Base-by-base conservation (phyloP, 768 basidiomycete genomes). In the Porphyrellus cyaneotinctus region DNA sequence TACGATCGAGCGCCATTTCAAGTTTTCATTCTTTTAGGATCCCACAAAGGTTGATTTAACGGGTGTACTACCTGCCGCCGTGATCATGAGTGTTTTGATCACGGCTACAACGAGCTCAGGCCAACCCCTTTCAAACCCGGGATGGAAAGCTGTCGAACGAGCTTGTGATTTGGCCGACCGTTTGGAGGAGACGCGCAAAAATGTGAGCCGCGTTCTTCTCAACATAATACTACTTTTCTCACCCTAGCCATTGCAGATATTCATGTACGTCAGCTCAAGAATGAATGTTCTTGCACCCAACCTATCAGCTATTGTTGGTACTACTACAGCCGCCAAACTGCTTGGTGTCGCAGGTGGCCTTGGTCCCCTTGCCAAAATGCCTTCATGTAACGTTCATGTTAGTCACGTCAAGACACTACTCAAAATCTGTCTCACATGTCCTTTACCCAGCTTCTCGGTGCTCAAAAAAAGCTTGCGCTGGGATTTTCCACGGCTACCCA, bases 261-360 rank as follows among this genome's bases (percentile, higher is more conserved):
- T 98, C 74, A 87, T 90, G 78, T 99, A 98, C 81, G 97, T 99
- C 71, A 95, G 95, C 78, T 95, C 92, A 63, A 83, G 97, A 75
- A 98, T 99, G 92, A 91, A 92, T 75, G 83, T 93, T 52, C 87
- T 99, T 66, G 95, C 97, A 61, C 97, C 97, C 65, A 99, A 99
- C 72, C 83, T 99, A 68, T 95, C 94, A 64, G 88, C 91, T 71
- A 97, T 99, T 73, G 91, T 98, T 75, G 95, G 97, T 71, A 97
- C 97, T 53, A 93, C 90, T 63, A 95, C 94, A 78, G 97, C 97
- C 49, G 97, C 97, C 43, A 99, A 99, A 77, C 74, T 99, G 48
- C 84, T 99, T 36, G 97, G 97, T 67, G 91, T 98, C 47, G 94
- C 97, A 36, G 97, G 97, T 51, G 97, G 97, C 52, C 79, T 99